Evolutionary conservation across 495 filamentous ascomycete genomes (phyloP).

Genomic region (Penicillium simplicissimum): DNA sequence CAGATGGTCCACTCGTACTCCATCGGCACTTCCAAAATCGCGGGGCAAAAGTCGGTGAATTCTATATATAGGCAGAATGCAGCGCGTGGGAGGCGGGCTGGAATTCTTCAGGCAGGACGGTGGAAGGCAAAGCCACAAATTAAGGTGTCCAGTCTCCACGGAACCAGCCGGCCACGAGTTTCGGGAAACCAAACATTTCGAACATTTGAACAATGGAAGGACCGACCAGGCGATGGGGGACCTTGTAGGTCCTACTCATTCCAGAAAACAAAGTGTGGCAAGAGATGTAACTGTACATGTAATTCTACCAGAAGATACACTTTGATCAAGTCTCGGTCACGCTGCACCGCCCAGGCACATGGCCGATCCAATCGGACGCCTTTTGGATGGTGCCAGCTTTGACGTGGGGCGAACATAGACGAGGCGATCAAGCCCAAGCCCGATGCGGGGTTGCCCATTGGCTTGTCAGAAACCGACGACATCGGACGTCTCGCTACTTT

Average conservation of each 20-base stretch:
- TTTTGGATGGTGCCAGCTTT: neutral
- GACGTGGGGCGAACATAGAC: conserved; percentile 1
- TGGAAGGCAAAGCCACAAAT: conserved; percentile 7
- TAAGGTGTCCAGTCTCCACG: conserved; percentile 13
- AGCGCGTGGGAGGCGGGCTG: neutral
- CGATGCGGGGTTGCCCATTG: conserved; percentile 7
- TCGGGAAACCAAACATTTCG: neutral
- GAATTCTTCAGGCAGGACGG: neutral
- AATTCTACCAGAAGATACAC: neutral
- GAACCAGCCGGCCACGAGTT: conserved; percentile 10
- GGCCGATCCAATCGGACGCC: neutral
- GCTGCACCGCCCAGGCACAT: conserved; percentile 1
- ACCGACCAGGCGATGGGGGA: no score
- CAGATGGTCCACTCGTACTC: neutral
- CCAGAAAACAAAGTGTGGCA: neutral
- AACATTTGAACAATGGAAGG: no score
- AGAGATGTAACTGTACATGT: neutral
- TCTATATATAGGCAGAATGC: neutral
- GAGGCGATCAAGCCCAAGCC: neutral
- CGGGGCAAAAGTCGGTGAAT: neutral
- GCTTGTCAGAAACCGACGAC: neutral
- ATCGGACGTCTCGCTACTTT: neutral
- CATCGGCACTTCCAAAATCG: neutral
- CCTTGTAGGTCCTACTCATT: neutral
- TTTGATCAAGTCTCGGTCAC: neutral